phyloP scores from a whole-genome alignment of 2,329 filamentous ascomycete species.

The Aspergillus viridinutans region DNA sequence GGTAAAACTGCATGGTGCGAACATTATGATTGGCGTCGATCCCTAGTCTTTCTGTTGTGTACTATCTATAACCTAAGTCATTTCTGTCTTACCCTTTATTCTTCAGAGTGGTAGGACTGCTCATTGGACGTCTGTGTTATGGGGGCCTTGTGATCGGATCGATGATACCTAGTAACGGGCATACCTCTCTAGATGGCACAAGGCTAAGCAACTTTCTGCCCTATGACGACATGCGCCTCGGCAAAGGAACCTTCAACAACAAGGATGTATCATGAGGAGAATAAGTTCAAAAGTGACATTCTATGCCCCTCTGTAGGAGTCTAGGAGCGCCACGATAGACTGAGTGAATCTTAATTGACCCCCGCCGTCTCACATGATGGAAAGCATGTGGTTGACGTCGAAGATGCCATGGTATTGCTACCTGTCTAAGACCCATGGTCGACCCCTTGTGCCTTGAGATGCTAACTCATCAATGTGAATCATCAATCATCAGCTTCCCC shows the following conservation, averaged over 20 bases:
- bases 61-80: background rate
- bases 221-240: conserved; percentile 16
- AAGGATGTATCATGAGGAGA: background rate
- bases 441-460: no score
- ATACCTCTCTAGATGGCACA: conserved; percentile 9
- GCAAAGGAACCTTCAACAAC: background rate
- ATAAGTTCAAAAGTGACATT: background rate
- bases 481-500: background rate
- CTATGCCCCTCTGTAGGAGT: background rate
- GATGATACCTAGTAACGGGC: background rate
- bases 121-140: background rate
- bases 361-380: no score
- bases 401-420: background rate
- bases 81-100: background rate
- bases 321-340: no score
- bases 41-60: background rate
- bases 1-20: background rate
- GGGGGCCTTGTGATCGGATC: background rate
- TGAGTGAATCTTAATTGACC: no score
- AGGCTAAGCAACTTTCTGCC: conserved; percentile 8
- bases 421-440: background rate
- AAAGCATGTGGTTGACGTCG: no score
- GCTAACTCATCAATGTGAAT: background rate
- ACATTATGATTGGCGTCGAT: background rate
- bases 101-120: background rate